Evolutionary conservation across 2,329 filamentous ascomycete species (phyloP).

Genomic region (Lachnellula hyalina): DNA sequence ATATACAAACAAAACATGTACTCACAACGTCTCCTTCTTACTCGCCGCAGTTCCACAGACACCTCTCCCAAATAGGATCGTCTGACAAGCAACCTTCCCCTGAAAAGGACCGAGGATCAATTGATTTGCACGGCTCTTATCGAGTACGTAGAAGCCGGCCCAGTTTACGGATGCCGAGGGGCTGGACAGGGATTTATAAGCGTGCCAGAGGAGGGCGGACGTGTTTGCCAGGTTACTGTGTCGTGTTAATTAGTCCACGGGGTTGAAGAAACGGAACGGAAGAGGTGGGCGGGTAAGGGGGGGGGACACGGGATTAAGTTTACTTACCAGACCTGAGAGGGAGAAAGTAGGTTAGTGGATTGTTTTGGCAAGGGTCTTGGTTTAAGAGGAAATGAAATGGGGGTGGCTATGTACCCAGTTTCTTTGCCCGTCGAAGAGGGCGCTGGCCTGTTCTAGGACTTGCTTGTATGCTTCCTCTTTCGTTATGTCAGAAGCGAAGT

Average conservation of each 20-base stretch:
- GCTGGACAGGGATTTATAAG: conserved; percentile 63
- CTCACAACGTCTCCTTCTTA: conserved; percentile 45
- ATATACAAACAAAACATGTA: background rate
- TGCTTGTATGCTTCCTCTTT: conserved; percentile 72
- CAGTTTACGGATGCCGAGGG: conserved; percentile 70
- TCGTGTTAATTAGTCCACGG: conserved; percentile 4
- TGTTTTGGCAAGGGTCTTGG: background rate
- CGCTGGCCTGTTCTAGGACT: conserved; percentile 63
- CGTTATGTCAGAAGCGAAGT: conserved; percentile 59
- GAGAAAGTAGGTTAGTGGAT: conserved; percentile 2
- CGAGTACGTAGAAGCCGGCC: conserved; percentile 73
- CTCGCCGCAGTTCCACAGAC: conserved; percentile 70
- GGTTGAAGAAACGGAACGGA: background rate
- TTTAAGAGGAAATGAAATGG: background rate
- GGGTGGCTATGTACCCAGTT: conserved; percentile 61
- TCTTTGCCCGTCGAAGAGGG: conserved; percentile 65
- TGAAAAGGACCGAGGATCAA: conserved; percentile 77
- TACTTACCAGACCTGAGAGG: conserved; percentile 37
- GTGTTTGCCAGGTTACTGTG: conserved; percentile 70
- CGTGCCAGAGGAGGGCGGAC: conserved; percentile 73
- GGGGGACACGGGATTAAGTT: background rate
- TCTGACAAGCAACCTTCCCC: conserved; percentile 75
- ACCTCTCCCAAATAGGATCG: conserved; percentile 65
- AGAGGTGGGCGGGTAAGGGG: too few relatives aligned
- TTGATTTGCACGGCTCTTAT: conserved; percentile 40